A percentile compares a stretch with the other conserved stretches of the same genome.
These are phyloP conservation scores for Hibiscus trionum DNA, from an alignment of 345 rosid species.

Conservation along the genomic window DNA sequence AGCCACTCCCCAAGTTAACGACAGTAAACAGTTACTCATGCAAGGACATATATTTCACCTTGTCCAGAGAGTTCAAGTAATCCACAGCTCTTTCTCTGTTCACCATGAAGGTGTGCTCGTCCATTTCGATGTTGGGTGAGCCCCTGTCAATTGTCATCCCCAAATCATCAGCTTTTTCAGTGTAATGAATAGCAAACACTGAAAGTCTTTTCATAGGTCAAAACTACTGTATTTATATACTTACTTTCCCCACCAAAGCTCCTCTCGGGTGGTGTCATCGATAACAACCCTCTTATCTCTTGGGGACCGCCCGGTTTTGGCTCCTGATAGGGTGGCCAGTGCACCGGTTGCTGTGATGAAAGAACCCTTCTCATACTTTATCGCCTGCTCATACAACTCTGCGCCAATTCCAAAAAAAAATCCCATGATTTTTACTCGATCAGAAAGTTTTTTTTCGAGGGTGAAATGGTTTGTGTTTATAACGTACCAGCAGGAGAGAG, in stretches of 20 bases:
- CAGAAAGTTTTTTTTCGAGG: neutral
- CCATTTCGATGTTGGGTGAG: slow-evolving; percentile 99
- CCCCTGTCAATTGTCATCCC: slow-evolving; percentile 41
- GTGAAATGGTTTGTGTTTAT: neutral
- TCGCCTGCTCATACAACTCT: slow-evolving; percentile 95
- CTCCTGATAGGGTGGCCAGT: slow-evolving; percentile 93
- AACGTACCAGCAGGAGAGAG: slow-evolving; percentile 82
- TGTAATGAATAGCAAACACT: neutral
- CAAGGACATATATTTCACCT: slow-evolving; percentile 33
- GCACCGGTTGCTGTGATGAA: slow-evolving; percentile 85
- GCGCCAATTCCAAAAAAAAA: slow-evolving; percentile 4
- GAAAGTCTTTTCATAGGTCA: neutral
- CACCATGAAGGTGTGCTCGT: slow-evolving; percentile 89
- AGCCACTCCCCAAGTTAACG: neutral
- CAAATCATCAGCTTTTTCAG: neutral
- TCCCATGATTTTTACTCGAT: neutral
- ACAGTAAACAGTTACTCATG: neutral
- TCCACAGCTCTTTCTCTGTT: slow-evolving; percentile 99
- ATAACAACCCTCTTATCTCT: slow-evolving; percentile 91
- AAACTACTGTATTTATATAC: slow-evolving; percentile 9
- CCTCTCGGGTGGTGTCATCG: slow-evolving; percentile 58
- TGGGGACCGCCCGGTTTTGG: slow-evolving; percentile 91
- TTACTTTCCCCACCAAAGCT: slow-evolving; percentile 99
- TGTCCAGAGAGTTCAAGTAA: slow-evolving; percentile 93
- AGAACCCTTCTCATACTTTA: slow-evolving; percentile 81